Conservation (phyloP, 1,139 yeast genomes). For the Yamadazyma diospyri region DNA sequence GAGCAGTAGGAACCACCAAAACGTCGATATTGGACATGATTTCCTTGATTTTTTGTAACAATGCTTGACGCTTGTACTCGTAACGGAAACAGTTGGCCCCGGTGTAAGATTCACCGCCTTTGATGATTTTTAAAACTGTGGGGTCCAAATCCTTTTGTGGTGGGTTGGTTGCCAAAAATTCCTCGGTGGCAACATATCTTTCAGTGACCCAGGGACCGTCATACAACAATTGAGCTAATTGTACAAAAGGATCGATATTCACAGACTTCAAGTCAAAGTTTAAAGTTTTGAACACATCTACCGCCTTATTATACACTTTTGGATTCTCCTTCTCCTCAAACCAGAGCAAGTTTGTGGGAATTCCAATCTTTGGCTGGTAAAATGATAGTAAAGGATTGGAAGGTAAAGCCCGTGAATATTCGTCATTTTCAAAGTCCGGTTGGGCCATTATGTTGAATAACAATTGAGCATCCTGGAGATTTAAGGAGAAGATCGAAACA, state of each 20-base stretch:
- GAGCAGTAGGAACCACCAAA: constrained; percentile 87
- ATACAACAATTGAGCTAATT: constrained; percentile 83
- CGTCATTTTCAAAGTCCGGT: constrained; percentile 70
- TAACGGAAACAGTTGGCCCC: constrained; percentile 82
- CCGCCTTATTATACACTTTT: constrained; percentile 57
- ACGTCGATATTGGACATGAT: constrained; percentile 64
- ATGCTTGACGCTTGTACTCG: constrained; percentile 79
- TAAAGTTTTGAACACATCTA: constrained; percentile 46
- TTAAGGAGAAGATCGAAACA: constrained; percentile 78
- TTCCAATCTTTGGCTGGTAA: constrained; percentile 61
- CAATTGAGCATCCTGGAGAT: constrained; percentile 77
- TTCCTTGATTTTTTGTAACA: constrained; percentile 60
- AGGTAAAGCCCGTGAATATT: constrained; percentile 76
- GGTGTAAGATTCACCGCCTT: constrained; percentile 69
- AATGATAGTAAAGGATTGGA: constrained; percentile 58
- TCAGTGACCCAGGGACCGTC: constrained; percentile 99
- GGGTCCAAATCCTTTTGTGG: constrained; percentile 74
- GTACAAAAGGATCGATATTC: constrained; percentile 72
- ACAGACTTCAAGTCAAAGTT: constrained; percentile 58
- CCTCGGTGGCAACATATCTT: constrained; percentile 78
- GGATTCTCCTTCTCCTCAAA: constrained; percentile 80
- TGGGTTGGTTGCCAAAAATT: constrained; percentile 71
- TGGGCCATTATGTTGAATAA: constrained; percentile 68
- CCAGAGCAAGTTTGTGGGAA: constrained; percentile 74
- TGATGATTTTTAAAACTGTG: constrained; percentile 72